Evolutionary conservation across 306 rosid genomes (phyloP).

Genomic region (Pterocarpus santalinus): DNA sequence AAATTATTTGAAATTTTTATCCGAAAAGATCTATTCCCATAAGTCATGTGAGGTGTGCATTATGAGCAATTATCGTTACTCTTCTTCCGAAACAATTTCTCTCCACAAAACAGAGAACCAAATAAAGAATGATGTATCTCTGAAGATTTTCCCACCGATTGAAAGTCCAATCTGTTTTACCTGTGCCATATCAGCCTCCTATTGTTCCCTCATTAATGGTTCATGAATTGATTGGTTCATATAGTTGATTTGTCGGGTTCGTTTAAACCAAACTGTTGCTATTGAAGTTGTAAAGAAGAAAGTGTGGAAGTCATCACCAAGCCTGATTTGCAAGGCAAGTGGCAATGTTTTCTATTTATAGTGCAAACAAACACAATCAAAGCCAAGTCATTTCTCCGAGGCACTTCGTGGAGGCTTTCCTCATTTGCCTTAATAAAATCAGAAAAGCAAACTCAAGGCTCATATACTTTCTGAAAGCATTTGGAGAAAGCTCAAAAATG

Average conservation of each 20-base stretch:
- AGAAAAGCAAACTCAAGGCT: conserved; percentile 26
- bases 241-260: conserved; percentile 37
- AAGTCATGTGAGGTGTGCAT: too few relatives aligned
- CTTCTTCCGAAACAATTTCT: too few relatives aligned
- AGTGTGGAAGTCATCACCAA: conserved; percentile 17
- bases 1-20: too few relatives aligned
- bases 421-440: background rate
- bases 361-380: conserved; percentile 32
- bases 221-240: background rate
- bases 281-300: conserved; percentile 53
- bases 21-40: too few relatives aligned
- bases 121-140: too few relatives aligned
- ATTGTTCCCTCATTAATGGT: too few relatives aligned
- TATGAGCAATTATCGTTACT: too few relatives aligned
- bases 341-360: background rate
- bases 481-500: background rate
- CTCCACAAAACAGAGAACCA: too few relatives aligned
- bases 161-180: too few relatives aligned
- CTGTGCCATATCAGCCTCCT: too few relatives aligned
- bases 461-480: background rate
- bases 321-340: conserved; percentile 8
- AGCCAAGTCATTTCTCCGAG: conserved; percentile 11
- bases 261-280: conserved; percentile 68
- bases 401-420: conserved; percentile 10
- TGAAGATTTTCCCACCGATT: too few relatives aligned